Evolutionary conservation across 2,329 filamentous ascomycete species (phyloP).

Genomic region (Fusarium sp.): DNA sequence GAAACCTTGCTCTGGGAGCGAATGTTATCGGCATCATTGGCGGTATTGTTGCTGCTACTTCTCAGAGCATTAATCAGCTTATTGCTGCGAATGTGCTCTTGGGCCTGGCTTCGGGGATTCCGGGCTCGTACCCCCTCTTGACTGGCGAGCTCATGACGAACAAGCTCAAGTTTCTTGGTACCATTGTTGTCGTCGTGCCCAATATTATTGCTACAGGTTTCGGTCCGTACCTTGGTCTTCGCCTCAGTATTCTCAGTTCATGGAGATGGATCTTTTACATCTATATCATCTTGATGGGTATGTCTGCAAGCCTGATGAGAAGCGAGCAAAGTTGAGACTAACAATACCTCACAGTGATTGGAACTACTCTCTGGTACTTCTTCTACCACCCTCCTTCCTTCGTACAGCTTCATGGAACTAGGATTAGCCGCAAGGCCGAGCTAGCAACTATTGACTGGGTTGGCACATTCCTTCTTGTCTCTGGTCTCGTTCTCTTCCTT

Average conservation of each 20-base stretch:
- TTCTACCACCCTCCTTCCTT: background rate
- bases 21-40: background rate
- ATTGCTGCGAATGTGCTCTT: background rate
- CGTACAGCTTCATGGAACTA: background rate
- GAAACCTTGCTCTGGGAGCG: background rate
- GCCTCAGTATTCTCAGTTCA: background rate
- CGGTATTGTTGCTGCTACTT: background rate
- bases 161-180: background rate
- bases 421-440: background rate
- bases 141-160: background rate
- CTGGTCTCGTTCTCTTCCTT: background rate
- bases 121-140: background rate
- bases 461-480: background rate
- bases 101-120: background rate
- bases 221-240: background rate
- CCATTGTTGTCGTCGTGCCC: background rate
- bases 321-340: rapidly evolving
- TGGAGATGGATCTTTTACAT: background rate
- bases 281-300: background rate
- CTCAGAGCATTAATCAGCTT: background rate
- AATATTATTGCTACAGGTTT: background rate
- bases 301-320: rapidly evolving
- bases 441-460: background rate
- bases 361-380: background rate
- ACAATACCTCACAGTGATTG: background rate